Evolutionary conservation across 345 rosid species (phyloP), one percentile per base, ranked within the genome.

Genomic region (Melaleuca quinquenervia): DNA sequence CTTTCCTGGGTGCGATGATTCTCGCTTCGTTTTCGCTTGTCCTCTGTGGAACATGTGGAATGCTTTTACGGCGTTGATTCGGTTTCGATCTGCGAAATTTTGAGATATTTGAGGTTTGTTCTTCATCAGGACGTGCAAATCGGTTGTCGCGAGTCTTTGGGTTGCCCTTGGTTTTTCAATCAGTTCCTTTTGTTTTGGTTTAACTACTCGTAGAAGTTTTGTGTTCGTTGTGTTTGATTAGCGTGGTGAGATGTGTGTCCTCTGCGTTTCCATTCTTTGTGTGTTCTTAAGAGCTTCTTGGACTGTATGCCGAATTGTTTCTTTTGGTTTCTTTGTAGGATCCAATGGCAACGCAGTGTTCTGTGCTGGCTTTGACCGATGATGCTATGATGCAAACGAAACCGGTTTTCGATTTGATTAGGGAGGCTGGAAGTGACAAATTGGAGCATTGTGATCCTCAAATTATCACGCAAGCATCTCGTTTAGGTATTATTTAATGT

Each of bases 401-500:
- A 86, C 86, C 90, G 76, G 91, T 91, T 88, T 56, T 85, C 12
- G 52, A 89, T 88, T 50, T 90, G 24, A 83, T 89, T 45, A 87
- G 88, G 92, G 91, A 88, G 88, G 87, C 89, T 84, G 90, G 84
- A 26, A 88, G 82, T 20, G 91, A 86, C 48, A 88, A 85, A 82
- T 49, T 85, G 54, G 90, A 90, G 44, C 84, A 82, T 32, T 93
- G 86, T 48, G 92, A 92, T 84, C 93, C 95, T 90, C 88, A 88
- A 64, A 87, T 94, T 52, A 87, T 94, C 55, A 91, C 95, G 21
- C 98, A 94, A 88, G 94, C 98, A 27, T 92, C 94, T 55, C 85
- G 89, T 58, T 62, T 91, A 70, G 90, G 98, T 94, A 92, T 58
- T 48, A 85, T 83, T 84, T 14, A 2, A 84, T 85, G 50, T 44